These are phyloP conservation scores for Ailanthus altissimus DNA, from an alignment of 345 rosid genomes.

Conservation along the genomic window DNA sequence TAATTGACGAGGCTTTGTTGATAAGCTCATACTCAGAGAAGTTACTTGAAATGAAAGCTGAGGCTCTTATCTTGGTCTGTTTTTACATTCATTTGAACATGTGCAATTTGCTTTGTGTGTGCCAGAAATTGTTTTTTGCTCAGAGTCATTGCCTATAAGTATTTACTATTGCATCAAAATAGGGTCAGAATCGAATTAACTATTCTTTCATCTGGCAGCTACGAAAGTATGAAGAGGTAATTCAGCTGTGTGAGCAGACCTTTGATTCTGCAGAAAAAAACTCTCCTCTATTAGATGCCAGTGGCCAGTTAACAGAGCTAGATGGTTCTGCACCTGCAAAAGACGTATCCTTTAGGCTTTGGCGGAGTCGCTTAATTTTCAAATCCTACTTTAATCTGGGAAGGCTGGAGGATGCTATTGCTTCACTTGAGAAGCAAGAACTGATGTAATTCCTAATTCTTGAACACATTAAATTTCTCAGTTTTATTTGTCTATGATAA, in stretches of 20 bases:
- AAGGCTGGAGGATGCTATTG: slow-evolving; percentile 84
- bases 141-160: background rate
- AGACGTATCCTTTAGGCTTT: slow-evolving; percentile 51
- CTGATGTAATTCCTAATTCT: slow-evolving; percentile 45
- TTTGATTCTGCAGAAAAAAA: slow-evolving; percentile 71
- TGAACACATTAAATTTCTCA: background rate
- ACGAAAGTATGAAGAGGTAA: slow-evolving; percentile 77
- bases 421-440: slow-evolving; percentile 69
- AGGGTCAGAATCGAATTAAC: slow-evolving; percentile 15
- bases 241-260: slow-evolving; percentile 81
- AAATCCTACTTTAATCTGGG: slow-evolving; percentile 83
- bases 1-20: slow-evolving; percentile 62
- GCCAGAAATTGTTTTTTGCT: background rate
- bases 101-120: slow-evolving; percentile 5
- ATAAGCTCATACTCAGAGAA: slow-evolving; percentile 75
- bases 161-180: slow-evolving; percentile 5
- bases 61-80: slow-evolving; percentile 71
- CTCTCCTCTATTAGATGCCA: slow-evolving; percentile 36
- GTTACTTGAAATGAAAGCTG: slow-evolving; percentile 82
- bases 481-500: slow-evolving; percentile 18
- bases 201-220: slow-evolving; percentile 58
- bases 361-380: slow-evolving; percentile 66
- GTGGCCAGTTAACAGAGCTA: slow-evolving; percentile 29
- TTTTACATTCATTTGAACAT: slow-evolving; percentile 10
- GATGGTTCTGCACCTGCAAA: slow-evolving; percentile 43